Base-by-base conservation (phyloP, 1,284 basidiomycete genomes). In the Cystobasidiaceae sp. region DNA sequence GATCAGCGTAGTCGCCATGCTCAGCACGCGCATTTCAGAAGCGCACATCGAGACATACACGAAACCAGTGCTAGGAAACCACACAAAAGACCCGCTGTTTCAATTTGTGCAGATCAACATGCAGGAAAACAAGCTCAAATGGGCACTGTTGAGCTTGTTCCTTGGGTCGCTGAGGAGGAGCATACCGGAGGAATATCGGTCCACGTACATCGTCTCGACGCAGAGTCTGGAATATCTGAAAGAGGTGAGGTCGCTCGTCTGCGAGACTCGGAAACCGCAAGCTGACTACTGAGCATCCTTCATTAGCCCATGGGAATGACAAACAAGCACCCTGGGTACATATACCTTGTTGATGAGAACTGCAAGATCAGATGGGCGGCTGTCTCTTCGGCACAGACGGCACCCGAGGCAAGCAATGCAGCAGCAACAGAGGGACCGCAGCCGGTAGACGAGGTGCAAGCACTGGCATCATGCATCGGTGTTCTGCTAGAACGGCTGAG, bases 271-370 rank as follows among this genome's bases (percentile, higher is more conserved):
- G 21, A 1, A 8, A 8, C 15, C 11, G 19, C 15, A 19, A 15
- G 2, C 8, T 52, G 11, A 2, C 13, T 28, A n/a, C 17, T 27
- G 17, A 21, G 5, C 25, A 30, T 15, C n/a, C n/a, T 23, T 15
- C 7, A 50, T 50, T 69, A 77, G 21, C 85, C 86, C 1, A 78
- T 97, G 50, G 90, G 90, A 0, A 86, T 96, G 80, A 84, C 85
- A 50, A 98, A 97, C 78, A 88, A 87, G 74, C 86, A 91, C 71
- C 84, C 97, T 33, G 96, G 93, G 3, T 97, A 97, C 74, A 87
- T 94, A 9, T 98, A 89, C 75, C 81, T 98, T 7, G 84, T 97
- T 21, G 94, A 97, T 73, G 83, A 86, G 73, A 84, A 89, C 66
- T 78, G 86, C 67, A 89, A 86, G 75, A 84, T 98, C 55, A 84